Percentiles rank a stretch among this genome's conserved stretches.
Conservation (phyloP, 75 land plant genomes). For the Larix kaempferi region DNA sequence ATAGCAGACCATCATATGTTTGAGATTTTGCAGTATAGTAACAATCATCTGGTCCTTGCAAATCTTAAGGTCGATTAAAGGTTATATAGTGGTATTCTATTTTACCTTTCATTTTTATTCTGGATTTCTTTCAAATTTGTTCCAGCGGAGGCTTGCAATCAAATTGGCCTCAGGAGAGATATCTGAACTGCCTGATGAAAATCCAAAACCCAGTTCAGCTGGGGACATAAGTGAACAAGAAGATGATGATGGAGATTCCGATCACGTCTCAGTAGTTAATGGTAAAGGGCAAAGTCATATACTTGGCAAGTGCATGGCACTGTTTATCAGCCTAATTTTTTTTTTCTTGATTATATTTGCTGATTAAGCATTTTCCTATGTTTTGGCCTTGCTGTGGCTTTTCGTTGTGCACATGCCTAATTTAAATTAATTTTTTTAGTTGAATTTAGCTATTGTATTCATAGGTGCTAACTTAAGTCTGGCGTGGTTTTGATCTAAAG, state of each 20-base stretch:
- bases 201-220: neutral
- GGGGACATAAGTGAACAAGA: slow-evolving; percentile 5
- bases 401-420: neutral
- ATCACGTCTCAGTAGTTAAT: neutral
- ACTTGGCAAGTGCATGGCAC: neutral
- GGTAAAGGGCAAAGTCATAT: neutral
- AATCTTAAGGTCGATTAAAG: too few species aligned
- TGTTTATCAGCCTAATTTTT: neutral
- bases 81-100: neutral
- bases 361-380: neutral
- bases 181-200: neutral
- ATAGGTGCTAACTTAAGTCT: neutral
- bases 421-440: neutral
- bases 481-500: slow-evolving; percentile 3
- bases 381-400: neutral
- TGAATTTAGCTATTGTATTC: neutral
- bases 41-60: too few species aligned
- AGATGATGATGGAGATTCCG: neutral
- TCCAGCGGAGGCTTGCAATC: slow-evolving; percentile 7
- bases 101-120: neutral
- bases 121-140: neutral
- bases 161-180: neutral
- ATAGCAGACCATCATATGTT: too few species aligned
- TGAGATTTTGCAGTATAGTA: too few species aligned
- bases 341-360: neutral